phyloP scores from a whole-genome alignment of 2,329 filamentous ascomycete genomes.

The Neocucurbitaria cava region DNA sequence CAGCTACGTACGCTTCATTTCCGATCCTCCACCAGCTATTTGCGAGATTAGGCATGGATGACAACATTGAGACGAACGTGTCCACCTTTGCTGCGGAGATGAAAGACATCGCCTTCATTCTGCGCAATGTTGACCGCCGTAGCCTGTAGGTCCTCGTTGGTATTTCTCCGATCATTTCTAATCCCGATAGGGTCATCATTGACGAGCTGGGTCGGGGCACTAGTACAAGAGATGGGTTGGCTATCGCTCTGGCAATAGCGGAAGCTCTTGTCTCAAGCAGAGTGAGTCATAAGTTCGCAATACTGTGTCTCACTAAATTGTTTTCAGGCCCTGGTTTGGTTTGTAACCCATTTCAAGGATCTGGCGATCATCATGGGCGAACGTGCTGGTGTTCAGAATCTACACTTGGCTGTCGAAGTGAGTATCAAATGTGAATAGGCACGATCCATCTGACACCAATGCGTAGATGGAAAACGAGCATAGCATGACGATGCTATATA shows the following conservation, averaged over 20 bases:
- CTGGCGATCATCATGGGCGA: conserved; percentile 77
- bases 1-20: conserved; percentile 82
- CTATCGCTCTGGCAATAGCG: conserved; percentile 88
- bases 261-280: conserved; percentile 82
- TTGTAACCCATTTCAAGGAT: conserved; percentile 91
- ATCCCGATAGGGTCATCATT: conserved; percentile 66
- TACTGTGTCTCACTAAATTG: not conserved
- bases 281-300: conserved; percentile 13
- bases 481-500: conserved; percentile 88
- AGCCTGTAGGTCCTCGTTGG: conserved; percentile 60
- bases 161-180: no score
- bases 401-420: conserved; percentile 79
- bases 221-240: conserved; percentile 84
- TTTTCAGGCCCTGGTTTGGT: conserved; percentile 76
- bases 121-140: conserved; percentile 78
- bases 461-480: conserved; percentile 55
- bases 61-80: conserved; percentile 87
- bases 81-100: conserved; percentile 96
- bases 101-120: conserved; percentile 93
- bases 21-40: conserved; percentile 84
- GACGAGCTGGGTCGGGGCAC: conserved; percentile 94
- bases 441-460: conserved; percentile 6
- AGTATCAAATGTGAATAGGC: conserved; percentile 30
- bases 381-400: conserved; percentile 78
- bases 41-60: conserved; percentile 83